Base-by-base conservation (phyloP, 345 rosid genomes). In the Melaleuca alternifolia region DNA sequence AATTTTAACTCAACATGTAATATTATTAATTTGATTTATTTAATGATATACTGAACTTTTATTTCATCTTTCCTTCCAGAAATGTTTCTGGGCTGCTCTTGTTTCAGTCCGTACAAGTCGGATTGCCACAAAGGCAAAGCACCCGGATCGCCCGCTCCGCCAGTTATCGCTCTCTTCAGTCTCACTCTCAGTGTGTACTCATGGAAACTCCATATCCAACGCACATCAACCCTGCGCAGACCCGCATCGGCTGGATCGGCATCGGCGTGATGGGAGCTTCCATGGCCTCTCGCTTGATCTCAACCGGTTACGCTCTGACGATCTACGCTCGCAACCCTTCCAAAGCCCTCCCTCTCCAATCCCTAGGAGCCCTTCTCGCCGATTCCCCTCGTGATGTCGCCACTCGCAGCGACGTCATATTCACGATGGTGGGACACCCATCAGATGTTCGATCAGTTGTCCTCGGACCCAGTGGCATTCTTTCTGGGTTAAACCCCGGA, bases 231-330 rank as follows among this genome's bases (percentile, higher is more conserved):
- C 93, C 95, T 11, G 33, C 93, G 6, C 86, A 84, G 83, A 94
- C 97, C 46, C 94, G 95, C 54, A 87, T 96, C 57, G 98, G 98
- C 50, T 97, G 98, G 96, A 95, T 95, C 51, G 98, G 98, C 37
- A 92, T 95, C 87, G 98, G 99, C 44, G 91, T 95, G 2, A 96
- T 95, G 98, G 98, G 99, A 48, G 92, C 94, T 2, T 93, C 98
- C 33, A 95, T 95, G 97, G 98, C 95, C n/a, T 86, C 96, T 37
- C 98, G 93, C 89, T 89, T 97, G 86, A 92, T 96, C 86, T 84
- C 94, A 20, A 94, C 96, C 30, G 96, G 98, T 81, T 96, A 94
- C 89, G 84, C 87, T 9, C 86, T 96, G 88, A 89, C 94, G 84
- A 23, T 94, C 89, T 97, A 93, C 87, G 95, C 96, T 84, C 98